Percentiles rank a stretch among this genome's conserved stretches.
Conservation (phyloP, 257 asterid species). For the Fraxinus quadrangulata region DNA sequence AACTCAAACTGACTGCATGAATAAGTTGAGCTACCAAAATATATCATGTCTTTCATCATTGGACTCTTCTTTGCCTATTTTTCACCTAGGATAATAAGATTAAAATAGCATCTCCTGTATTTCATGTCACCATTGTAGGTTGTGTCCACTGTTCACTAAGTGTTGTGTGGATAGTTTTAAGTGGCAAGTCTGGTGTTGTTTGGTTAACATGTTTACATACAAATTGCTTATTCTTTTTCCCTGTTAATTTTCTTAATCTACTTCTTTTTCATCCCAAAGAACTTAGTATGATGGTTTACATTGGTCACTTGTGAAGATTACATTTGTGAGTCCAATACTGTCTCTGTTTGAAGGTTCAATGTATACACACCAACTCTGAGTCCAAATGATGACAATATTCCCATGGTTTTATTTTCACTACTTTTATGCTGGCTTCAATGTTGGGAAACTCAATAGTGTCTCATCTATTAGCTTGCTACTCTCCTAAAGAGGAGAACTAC, state of each 20-base stretch:
- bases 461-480: background rate
- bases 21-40: no score
- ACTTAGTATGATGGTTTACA: background rate
- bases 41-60: no score
- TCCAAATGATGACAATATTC: background rate
- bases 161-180: background rate
- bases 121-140: background rate
- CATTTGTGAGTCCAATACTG: background rate
- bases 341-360: constrained; percentile 1
- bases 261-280: background rate
- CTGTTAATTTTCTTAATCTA: background rate
- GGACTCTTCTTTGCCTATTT: no score
- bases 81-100: background rate
- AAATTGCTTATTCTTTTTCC: background rate
- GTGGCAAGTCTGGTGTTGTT: no score
- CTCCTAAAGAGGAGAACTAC: constrained; percentile 8
- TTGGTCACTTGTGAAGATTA: constrained; percentile 13
- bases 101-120: background rate
- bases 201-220: no score
- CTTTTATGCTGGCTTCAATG: background rate
- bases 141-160: no score
- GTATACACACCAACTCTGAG: constrained; percentile 19
- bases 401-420: background rate
- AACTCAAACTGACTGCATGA: no score
- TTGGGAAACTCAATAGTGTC: constrained; percentile 13